Base-by-base conservation (phyloP, 257 asterid genomes). In the Solanum peruvianum region DNA sequence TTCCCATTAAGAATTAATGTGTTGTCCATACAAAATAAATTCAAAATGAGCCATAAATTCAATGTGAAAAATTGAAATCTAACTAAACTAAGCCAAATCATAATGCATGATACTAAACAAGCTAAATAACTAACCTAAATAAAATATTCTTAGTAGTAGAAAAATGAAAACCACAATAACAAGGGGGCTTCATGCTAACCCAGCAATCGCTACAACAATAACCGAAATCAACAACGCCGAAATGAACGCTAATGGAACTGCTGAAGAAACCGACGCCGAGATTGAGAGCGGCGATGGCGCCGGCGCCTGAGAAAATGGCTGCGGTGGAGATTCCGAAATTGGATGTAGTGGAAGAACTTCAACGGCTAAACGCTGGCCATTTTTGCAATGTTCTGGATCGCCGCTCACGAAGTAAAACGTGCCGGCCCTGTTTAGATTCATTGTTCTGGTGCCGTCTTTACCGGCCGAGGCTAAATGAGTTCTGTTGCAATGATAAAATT, bases 401-500 rank as follows among this genome's bases (percentile, higher is more conserved):
- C 93, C 93, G 18, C 98, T 93, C 31, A 87, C 90, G 87, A 93
- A 93, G 81, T 93, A 93, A 0, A 90, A 76, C 6, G 92, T 89
- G 29, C 95, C 98, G 15, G 93, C 90, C 67, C 86, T 89, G 47
- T 88, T 88, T 41, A 95, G 96, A 42, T 86, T 66, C 78, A 93
- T 29, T 37, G 90, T 87, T 33, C 96, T 93, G 89, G 90, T 89
- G 2, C 97, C 95, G 7, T 95, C 94, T n/a, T 89, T 90, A 90
- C 89, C 92, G 23, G 86, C 92, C 1, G 88, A 85, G 41, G 87
- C 42, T 2, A 95, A 94, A 20, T 86, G 88, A 91, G 90, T 93
- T 2, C 92, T 86, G 87, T 95, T 91, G 94, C 98, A 95, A 86
- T 95, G 98, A 76, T 92, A 95, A 88, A 91, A 95, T 42, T 95